Percentiles rank a stretch among this genome's conserved stretches.
Evolutionary conservation across 1,284 basidiomycete genomes (phyloP).

Genomic region (Kalmanozyma brasiliensis): DNA sequence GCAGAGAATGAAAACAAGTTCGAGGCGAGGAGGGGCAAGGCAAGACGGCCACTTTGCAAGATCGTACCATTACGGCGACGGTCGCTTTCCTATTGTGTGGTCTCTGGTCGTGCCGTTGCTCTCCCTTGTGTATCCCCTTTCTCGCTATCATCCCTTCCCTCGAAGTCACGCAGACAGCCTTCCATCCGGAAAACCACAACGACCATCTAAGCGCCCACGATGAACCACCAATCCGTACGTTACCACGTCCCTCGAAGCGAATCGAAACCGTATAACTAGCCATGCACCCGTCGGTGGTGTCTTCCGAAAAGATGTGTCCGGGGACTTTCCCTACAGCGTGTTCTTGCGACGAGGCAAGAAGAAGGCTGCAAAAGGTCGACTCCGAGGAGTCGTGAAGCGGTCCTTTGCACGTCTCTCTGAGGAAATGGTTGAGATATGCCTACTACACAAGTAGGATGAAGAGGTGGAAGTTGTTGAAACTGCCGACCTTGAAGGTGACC

Average conservation of each 20-base stretch:
- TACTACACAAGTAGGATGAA: neutral
- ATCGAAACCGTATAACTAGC: slow-evolving; percentile 15
- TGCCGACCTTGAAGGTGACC: neutral
- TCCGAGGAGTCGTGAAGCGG: slow-evolving; percentile 33
- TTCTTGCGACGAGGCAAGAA: slow-evolving; percentile 10
- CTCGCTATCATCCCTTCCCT: neutral
- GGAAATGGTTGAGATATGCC: neutral
- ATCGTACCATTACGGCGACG: slow-evolving; percentile 48
- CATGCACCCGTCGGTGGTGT: slow-evolving; percentile 14
- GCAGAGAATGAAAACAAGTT: neutral
- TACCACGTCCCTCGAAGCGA: slow-evolving; percentile 16
- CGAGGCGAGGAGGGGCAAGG: neutral
- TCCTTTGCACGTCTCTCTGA: slow-evolving; percentile 55
- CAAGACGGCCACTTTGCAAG: slow-evolving; percentile 31
- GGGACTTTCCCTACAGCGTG: slow-evolving; percentile 60
- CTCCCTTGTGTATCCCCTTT: neutral
- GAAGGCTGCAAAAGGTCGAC: slow-evolving; percentile 46
- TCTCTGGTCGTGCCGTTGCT: slow-evolving; percentile 28
- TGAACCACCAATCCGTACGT: slow-evolving; percentile 27
- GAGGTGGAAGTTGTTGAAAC: slow-evolving; percentile 32
- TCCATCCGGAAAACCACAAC: neutral
- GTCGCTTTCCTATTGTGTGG: slow-evolving; percentile 48
- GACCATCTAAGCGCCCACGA: slow-evolving; percentile 4
- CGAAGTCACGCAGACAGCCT: slow-evolving; percentile 3
- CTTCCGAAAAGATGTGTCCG: slow-evolving; percentile 45